These are phyloP conservation scores for Asterionellopsis glacialis DNA, from an alignment of 108 stramenopile genomes.

Conservation along the genomic window DNA sequence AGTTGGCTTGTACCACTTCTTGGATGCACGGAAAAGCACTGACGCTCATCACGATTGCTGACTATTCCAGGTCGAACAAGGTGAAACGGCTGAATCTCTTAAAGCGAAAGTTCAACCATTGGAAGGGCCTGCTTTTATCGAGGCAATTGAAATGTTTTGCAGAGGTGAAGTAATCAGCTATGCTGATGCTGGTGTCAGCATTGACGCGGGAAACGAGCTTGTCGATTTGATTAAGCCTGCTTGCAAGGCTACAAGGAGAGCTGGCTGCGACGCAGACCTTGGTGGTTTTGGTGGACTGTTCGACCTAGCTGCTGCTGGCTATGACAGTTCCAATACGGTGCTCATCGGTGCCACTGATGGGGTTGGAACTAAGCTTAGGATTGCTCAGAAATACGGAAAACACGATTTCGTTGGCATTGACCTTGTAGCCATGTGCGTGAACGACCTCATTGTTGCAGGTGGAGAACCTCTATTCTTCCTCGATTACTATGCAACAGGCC, in stretches of 20 bases:
- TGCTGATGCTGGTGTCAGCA: constrained; percentile 94
- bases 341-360: constrained; percentile 97
- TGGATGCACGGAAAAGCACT: neutral
- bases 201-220: constrained; percentile 94
- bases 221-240: constrained; percentile 95
- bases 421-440: constrained; percentile 98
- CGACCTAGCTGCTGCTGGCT: constrained; percentile 93
- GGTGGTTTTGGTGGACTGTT: constrained; percentile 97
- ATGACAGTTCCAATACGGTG: constrained; percentile 81
- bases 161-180: constrained; percentile 82
- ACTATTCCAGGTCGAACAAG: constrained; percentile 45
- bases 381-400: constrained; percentile 80
- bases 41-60: constrained; percentile 1
- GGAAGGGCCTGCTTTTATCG: constrained; percentile 95
- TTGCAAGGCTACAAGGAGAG: constrained; percentile 86
- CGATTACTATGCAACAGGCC: constrained; percentile 97
- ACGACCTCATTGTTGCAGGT: constrained; percentile 95
- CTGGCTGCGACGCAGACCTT: constrained; percentile 94
- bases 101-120: constrained; percentile 94
- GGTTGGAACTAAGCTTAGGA: constrained; percentile 96
- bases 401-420: constrained; percentile 91
- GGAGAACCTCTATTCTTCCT: constrained; percentile 98
- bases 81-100: constrained; percentile 92
- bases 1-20: neutral
- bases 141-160: constrained; percentile 80